phyloP scores from a whole-genome alignment of 2,329 filamentous ascomycete genomes.

The Stemphylium lycopersici region DNA sequence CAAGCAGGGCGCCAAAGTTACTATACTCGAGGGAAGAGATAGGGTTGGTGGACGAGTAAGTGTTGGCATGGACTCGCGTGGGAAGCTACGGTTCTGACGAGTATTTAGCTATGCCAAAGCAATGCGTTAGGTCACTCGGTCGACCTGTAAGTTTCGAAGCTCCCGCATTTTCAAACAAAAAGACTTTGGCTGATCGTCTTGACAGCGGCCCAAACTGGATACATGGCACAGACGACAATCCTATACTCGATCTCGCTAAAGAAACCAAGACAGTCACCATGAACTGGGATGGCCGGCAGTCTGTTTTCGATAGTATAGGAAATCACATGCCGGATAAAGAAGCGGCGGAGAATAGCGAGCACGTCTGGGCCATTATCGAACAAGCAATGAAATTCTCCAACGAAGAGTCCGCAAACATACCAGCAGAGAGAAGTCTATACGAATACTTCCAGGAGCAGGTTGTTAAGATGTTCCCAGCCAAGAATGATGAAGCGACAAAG shows the following conservation, averaged over 20 bases:
- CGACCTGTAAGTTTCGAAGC: slow-evolving; percentile 60
- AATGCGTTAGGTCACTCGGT: slow-evolving; percentile 57
- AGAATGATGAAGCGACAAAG: slow-evolving; percentile 47
- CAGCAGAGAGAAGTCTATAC: slow-evolving; percentile 59
- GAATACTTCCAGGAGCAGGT: slow-evolving; percentile 63
- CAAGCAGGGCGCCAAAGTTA: slow-evolving; percentile 69
- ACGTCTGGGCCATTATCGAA: slow-evolving; percentile 72
- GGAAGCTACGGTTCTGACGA: neutral
- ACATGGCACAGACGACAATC: slow-evolving; percentile 73
- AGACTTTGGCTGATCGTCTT: neutral
- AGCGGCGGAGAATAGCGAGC: slow-evolving; percentile 49
- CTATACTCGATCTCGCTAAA: slow-evolving; percentile 70
- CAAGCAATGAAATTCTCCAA: slow-evolving; percentile 72
- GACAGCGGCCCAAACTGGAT: slow-evolving; percentile 78
- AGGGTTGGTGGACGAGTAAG: slow-evolving; percentile 70
- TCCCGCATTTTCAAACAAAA: neutral
- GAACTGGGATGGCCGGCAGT: slow-evolving; percentile 61
- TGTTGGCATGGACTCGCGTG: neutral
- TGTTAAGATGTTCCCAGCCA: slow-evolving; percentile 49
- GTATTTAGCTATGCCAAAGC: slow-evolving; percentile 56
- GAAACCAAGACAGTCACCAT: slow-evolving; percentile 63
- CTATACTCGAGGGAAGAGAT: slow-evolving; percentile 71
- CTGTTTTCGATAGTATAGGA: slow-evolving; percentile 65
- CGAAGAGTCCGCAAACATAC: slow-evolving; percentile 59
- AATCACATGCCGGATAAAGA: slow-evolving; percentile 54